phyloP scores from a whole-genome alignment of 805 yeast genomes.

The Jamesozyma spencerorum region DNA sequence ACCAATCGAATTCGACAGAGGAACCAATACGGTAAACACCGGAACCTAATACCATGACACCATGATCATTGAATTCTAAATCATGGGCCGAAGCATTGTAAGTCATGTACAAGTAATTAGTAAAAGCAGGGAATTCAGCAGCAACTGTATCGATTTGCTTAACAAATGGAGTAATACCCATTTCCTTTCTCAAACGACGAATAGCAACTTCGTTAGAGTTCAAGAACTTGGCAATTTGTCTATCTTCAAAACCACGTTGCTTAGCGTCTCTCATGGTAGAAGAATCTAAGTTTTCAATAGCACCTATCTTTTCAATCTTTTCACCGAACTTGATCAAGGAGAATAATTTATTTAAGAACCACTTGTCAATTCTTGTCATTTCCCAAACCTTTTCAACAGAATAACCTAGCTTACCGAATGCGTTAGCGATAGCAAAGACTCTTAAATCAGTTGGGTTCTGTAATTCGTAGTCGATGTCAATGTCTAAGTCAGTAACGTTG shows the following conservation, averaged over 20 bases:
- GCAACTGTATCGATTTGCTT: slow-evolving; percentile 98
- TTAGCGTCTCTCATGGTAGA: slow-evolving; percentile 71
- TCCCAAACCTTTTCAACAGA: slow-evolving; percentile 87
- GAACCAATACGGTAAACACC: slow-evolving; percentile 99
- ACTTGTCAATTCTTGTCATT: slow-evolving; percentile 84
- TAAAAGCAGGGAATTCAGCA: slow-evolving; percentile 95
- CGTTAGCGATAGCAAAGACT: slow-evolving; percentile 92
- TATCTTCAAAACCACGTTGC: slow-evolving; percentile 93
- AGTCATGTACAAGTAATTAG: slow-evolving; percentile 90
- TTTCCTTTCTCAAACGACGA: slow-evolving; percentile 78
- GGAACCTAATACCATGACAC: slow-evolving; percentile 92
- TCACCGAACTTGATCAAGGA: slow-evolving; percentile 66
- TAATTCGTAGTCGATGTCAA: slow-evolving; percentile 85
- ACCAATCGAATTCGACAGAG: slow-evolving; percentile 98
- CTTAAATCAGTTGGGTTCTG: slow-evolving; percentile 98
- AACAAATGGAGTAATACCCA: slow-evolving; percentile 82
- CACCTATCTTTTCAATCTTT: slow-evolving; percentile 47
- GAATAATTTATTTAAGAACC: slow-evolving; percentile 87
- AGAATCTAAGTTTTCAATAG: slow-evolving; percentile 50
- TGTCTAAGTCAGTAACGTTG: slow-evolving; percentile 77
- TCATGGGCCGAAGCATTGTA: slow-evolving; percentile 88
- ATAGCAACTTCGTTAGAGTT: slow-evolving; percentile 88
- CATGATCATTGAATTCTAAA: slow-evolving; percentile 81
- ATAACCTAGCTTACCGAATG: slow-evolving; percentile 70
- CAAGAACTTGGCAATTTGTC: slow-evolving; percentile 86